Percentiles rank a stretch among this genome's conserved stretches.
These are phyloP conservation scores for Basipetospora chlamydospora DNA, from an alignment of 2,329 filamentous ascomycete genomes.

Conservation along the genomic window DNA sequence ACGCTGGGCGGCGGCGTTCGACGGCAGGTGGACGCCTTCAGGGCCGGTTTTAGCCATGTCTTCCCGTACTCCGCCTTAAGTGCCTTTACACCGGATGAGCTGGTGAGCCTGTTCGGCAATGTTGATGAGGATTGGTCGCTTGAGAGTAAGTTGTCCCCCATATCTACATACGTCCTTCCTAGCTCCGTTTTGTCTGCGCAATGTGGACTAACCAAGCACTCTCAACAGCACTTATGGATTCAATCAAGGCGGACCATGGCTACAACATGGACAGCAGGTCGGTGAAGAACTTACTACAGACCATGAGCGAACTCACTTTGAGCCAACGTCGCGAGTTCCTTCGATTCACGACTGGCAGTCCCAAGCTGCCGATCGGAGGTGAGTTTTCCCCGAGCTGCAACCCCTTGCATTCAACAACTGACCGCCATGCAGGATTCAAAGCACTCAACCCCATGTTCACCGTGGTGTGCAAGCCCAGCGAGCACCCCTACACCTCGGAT, in stretches of 20 bases:
- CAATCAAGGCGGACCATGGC: constrained; percentile 95
- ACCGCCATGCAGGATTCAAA: constrained; percentile 61
- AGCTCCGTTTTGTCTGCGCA: not conserved
- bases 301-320: constrained; percentile 74
- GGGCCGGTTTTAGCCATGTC: constrained; percentile 80
- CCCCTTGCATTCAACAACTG: not conserved
- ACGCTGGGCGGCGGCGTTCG: constrained; percentile 82
- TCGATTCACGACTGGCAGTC: constrained; percentile 95
- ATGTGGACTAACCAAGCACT: constrained; percentile 12
- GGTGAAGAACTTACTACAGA: constrained; percentile 81
- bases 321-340: constrained; percentile 80
- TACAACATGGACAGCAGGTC: constrained; percentile 98
- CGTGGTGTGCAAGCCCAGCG: constrained; percentile 96
- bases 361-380: constrained; percentile 97
- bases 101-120: constrained; percentile 86
- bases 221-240: constrained; percentile 72
- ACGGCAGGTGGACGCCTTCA: constrained; percentile 82
- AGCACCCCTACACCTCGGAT: constrained; percentile 82
- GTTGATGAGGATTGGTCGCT: constrained; percentile 95
- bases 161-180: not conserved
- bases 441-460: constrained; percentile 96
- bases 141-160: constrained; percentile 53
- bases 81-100: constrained; percentile 87
- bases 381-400: constrained; percentile 12
- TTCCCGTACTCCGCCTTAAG: constrained; percentile 88